Percentiles rank a stretch among this genome's conserved stretches.
Conservation (phyloP, 371 early-diverging fungal species). For the Vairimorpha ceranae region DNA sequence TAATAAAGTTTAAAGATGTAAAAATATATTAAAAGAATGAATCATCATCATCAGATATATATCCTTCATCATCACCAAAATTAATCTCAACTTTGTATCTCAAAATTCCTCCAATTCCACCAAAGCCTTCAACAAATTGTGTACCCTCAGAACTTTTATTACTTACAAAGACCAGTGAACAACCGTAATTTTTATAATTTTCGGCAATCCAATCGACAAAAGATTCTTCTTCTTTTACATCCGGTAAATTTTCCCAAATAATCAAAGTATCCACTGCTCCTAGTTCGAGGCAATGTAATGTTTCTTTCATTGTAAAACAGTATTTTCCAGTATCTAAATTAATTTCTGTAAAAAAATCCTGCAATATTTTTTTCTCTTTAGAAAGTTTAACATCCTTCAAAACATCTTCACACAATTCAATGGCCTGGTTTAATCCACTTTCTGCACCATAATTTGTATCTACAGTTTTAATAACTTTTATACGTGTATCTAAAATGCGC, state of each 20-base stretch:
- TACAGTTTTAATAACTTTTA: slow-evolving; percentile 81
- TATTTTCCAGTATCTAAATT: slow-evolving; percentile 87
- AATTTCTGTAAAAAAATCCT: slow-evolving; percentile 89
- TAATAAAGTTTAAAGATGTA: too few relatives aligned
- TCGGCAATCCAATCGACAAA: slow-evolving; percentile 96
- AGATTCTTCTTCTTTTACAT: slow-evolving; percentile 69
- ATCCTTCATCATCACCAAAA: slow-evolving; percentile 41
- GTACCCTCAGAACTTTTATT: slow-evolving; percentile 92
- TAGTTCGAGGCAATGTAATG: slow-evolving; percentile 83
- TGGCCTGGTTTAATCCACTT: slow-evolving; percentile 97
- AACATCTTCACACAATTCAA: slow-evolving; percentile 82
- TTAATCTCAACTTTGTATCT: slow-evolving; percentile 79
- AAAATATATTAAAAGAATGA: slow-evolving; percentile 18
- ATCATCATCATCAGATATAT: slow-evolving; percentile 26
- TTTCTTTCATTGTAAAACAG: slow-evolving; percentile 91
- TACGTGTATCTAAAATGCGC: slow-evolving; percentile 80
- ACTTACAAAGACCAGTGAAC: slow-evolving; percentile 84
- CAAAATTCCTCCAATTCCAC: slow-evolving; percentile 94
- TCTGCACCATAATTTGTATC: slow-evolving; percentile 98
- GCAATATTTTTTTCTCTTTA: slow-evolving; percentile 92
- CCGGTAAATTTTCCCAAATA: slow-evolving; percentile 85
- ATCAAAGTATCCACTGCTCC: slow-evolving; percentile 92
- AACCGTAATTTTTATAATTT: slow-evolving; percentile 87
- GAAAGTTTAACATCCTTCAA: slow-evolving; percentile 90
- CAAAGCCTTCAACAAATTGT: slow-evolving; percentile 97